phyloP scores from a whole-genome alignment of 306 rosid genomes.

The barrel medic (Medicago truncatula) region DNA sequence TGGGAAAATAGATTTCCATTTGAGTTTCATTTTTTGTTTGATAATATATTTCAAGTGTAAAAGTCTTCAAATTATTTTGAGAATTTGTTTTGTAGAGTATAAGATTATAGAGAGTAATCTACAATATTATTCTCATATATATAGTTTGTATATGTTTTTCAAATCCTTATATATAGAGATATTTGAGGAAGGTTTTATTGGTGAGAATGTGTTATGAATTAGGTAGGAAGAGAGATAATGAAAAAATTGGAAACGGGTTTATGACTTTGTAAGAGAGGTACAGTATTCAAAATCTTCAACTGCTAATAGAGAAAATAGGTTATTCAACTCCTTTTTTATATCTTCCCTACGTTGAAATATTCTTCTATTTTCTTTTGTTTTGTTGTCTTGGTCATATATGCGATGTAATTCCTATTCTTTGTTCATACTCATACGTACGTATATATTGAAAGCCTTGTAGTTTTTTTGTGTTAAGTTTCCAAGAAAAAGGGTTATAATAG shows the following conservation, averaged over 20 bases:
- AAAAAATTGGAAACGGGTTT: constrained; percentile 31
- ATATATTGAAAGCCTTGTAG: constrained; percentile 28
- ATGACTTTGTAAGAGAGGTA: constrained; percentile 30
- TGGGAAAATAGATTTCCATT: constrained; percentile 63
- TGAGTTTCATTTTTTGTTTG: constrained; percentile 37
- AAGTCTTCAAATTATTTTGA: neutral
- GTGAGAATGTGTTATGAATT: constrained; percentile 32
- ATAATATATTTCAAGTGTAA: neutral
- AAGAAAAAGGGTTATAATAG: too few species aligned
- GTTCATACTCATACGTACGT: constrained; percentile 1
- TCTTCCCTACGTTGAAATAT: constrained; percentile 41
- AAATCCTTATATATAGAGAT: constrained; percentile 19
- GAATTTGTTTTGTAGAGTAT: neutral
- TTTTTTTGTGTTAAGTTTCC: neutral
- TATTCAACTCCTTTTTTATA: constrained; percentile 31
- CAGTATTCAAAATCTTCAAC: constrained; percentile 57
- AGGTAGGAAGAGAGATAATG: constrained; percentile 42
- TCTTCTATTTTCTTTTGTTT: constrained; percentile 22
- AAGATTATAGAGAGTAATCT: neutral
- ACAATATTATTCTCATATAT: constrained; percentile 6
- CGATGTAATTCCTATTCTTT: constrained; percentile 26
- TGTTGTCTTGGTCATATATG: constrained; percentile 38
- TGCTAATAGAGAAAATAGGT: constrained; percentile 41
- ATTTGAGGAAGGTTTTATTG: constrained; percentile 20
- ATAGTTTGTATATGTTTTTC: too few species aligned